Percentiles rank a stretch among this genome's conserved stretches.
Conservation (phyloP, 2,329 filamentous ascomycete species). For the Botrytis aclada region DNA sequence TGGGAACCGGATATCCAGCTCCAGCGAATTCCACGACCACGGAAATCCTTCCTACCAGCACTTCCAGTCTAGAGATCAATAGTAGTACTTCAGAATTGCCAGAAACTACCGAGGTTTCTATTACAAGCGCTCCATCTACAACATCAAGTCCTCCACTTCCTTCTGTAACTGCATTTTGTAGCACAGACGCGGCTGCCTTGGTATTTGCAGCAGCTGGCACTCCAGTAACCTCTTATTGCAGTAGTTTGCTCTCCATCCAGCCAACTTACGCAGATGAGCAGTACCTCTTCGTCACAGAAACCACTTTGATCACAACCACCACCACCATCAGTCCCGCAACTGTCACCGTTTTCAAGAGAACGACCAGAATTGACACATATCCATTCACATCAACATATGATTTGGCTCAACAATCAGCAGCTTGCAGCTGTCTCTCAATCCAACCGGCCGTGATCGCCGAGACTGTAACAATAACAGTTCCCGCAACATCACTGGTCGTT, state of each 20-base stretch:
- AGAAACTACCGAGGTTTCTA: neutral
- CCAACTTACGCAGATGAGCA: neutral
- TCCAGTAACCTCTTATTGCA: constrained; percentile 2
- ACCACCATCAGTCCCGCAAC: neutral
- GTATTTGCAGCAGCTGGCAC: neutral
- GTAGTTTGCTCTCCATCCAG: constrained; percentile 2
- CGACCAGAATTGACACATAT: neutral
- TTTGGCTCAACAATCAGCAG: neutral
- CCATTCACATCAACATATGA: constrained; percentile 5
- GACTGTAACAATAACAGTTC: neutral
- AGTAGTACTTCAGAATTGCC: neutral
- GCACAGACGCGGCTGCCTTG: neutral
- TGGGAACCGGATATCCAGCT: neutral
- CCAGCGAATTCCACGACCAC: neutral
- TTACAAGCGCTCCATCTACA: neutral
- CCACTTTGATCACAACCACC: neutral
- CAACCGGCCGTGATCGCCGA: neutral
- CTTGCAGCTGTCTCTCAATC: constrained; percentile 1
- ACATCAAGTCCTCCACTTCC: neutral
- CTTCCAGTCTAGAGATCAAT: neutral
- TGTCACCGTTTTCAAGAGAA: neutral
- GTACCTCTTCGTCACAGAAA: neutral
- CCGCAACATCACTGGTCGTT: neutral
- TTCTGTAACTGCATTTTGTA: constrained; percentile 3
- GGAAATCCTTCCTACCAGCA: neutral